Conservation (phyloP, 2,329 filamentous ascomycete genomes). For the Aspergillus pseudoterreus region DNA sequence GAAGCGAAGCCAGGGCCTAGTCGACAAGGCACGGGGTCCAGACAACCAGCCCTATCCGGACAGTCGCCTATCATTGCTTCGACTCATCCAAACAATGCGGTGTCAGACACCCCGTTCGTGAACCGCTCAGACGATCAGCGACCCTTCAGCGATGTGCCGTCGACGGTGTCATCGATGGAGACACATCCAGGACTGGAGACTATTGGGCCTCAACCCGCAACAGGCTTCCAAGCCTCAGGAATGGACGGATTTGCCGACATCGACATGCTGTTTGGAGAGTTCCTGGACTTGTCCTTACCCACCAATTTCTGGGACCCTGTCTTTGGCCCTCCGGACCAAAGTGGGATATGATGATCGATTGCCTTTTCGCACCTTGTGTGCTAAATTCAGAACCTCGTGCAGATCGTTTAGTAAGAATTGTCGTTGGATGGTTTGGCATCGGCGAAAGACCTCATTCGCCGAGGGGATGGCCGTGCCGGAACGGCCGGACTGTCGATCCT, state of each 20-base stretch:
- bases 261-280: slow-evolving; percentile 34
- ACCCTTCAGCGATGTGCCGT: neutral
- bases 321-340: slow-evolving; percentile 16
- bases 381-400: neutral
- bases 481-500: neutral
- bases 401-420: no score
- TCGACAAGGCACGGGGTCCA: slow-evolving; percentile 14
- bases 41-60: neutral
- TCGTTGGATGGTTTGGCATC: neutral
- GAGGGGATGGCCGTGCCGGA: neutral
- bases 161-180: neutral
- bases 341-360: slow-evolving; percentile 1
- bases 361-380: neutral
- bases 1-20: slow-evolving; percentile 6
- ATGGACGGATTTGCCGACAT: slow-evolving; percentile 31
- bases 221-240: slow-evolving; percentile 43
- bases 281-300: slow-evolving; percentile 32
- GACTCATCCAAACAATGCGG: neutral
- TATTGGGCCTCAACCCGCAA: slow-evolving; percentile 39
- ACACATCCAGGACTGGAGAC: slow-evolving; percentile 18
- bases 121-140: neutral
- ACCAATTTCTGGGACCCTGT: slow-evolving; percentile 37
- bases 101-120: neutral
- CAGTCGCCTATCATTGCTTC: neutral
- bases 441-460: slow-evolving; percentile 2